Evolutionary conservation across 306 rosid genomes (phyloP).

Genomic region (Datisca glomerata): DNA sequence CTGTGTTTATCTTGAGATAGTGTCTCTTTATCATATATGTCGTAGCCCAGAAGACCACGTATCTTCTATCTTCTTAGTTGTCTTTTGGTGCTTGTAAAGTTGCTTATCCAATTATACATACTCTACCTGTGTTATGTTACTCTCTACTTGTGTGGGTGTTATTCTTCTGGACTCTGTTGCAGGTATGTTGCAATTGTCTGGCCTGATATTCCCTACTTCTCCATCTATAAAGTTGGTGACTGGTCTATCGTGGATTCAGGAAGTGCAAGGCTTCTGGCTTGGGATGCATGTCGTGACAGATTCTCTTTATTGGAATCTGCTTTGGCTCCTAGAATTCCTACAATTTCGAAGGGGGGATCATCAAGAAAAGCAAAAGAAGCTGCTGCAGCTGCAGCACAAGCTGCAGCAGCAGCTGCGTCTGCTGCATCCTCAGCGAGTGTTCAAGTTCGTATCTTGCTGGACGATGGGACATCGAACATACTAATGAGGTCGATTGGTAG

Average conservation of each 20-base stretch:
- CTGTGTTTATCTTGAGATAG: too few relatives aligned
- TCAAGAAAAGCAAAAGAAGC: slow-evolving; percentile 93
- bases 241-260: slow-evolving; percentile 99
- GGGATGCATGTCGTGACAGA: slow-evolving; percentile 98
- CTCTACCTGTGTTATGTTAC: slow-evolving; percentile 3
- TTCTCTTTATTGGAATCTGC: slow-evolving; percentile 89
- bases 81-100: neutral
- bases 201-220: slow-evolving; percentile 99
- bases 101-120: too few relatives aligned
- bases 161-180: slow-evolving; percentile 18
- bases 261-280: slow-evolving; percentile 93
- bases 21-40: too few relatives aligned
- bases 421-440: slow-evolving; percentile 94
- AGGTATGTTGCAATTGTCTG: slow-evolving; percentile 91
- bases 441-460: slow-evolving; percentile 95
- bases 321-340: slow-evolving; percentile 72
- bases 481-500: slow-evolving; percentile 87
- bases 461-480: slow-evolving; percentile 97
- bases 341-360: slow-evolving; percentile 74
- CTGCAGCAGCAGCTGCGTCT: slow-evolving; percentile 94
- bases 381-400: slow-evolving; percentile 92
- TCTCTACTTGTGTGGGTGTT: neutral
- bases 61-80: too few relatives aligned
- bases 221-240: slow-evolving; percentile 85
- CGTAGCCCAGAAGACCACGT: too few relatives aligned